These are phyloP conservation scores for Lentinula boryana DNA, from an alignment of 768 basidiomycete genomes.

Conservation along the genomic window DNA sequence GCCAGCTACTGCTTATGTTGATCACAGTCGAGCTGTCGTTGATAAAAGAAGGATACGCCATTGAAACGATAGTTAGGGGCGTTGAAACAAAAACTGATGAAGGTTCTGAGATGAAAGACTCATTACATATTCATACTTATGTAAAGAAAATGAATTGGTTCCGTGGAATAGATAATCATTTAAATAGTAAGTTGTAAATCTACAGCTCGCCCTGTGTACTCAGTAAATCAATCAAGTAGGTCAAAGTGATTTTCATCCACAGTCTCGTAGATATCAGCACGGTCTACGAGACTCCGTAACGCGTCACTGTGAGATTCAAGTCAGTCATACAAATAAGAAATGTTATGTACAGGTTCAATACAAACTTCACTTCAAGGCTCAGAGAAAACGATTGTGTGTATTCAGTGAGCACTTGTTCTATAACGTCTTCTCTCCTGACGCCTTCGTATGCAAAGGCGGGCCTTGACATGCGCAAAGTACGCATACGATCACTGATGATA, in stretches of 20 bases:
- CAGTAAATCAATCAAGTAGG: not conserved
- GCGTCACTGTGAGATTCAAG: not conserved
- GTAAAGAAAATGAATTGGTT: too few species aligned
- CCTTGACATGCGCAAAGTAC: not conserved
- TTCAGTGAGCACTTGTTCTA: not conserved
- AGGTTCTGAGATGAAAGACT: too few species aligned
- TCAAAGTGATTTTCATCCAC: conserved; percentile 4
- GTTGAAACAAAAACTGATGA: not conserved
- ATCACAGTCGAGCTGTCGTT: not conserved
- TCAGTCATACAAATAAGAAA: not conserved
- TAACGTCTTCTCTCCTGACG: not conserved
- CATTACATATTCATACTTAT: too few species aligned
- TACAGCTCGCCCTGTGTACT: too few species aligned
- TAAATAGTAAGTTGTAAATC: too few species aligned
- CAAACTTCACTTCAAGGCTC: not conserved
- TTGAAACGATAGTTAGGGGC: not conserved
- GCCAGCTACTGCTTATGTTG: not conserved
- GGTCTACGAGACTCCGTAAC: not conserved
- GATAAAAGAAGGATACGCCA: not conserved
- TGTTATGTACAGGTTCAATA: not conserved
- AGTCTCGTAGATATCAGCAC: not conserved
- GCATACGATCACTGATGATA: not conserved
- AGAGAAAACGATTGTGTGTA: not conserved
- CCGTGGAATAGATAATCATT: too few species aligned
- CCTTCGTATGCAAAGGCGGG: not conserved